Evolutionary conservation across 495 filamentous ascomycete species (phyloP), one percentile per base, ranked within the genome.

Genomic region (Echria macrotheca): DNA sequence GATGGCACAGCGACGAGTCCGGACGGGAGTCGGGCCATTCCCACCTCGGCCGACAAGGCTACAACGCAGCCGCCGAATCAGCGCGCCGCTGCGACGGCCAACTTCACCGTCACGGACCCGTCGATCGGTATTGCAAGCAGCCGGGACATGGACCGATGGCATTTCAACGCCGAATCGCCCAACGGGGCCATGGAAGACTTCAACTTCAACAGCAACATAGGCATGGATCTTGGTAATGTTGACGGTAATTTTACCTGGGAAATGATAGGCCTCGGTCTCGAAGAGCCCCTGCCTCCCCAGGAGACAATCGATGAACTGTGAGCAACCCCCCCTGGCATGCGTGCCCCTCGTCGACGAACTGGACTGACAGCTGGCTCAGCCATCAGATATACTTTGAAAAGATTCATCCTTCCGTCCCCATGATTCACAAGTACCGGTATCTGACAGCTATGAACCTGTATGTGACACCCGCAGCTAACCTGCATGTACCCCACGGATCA

Each of bases 301-400:
- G 91, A 95, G 49, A 85, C 88, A 7, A 86, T 95, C 44, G 86
- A 96, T 59, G 89, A 96, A 59, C 64, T 99, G 88, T 95, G 76
- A 60, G 81, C 72, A 15, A 5, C 18, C 33, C 28, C 15, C 18
- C 17, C 26, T 44, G 32, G 17, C 19, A 5, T 4, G 11, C 18
- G 32, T 21, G 32, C 25, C 9, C 14, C 23, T 3, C 9, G 24
- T 17, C n/a, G n/a, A n/a, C n/a, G n/a, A n/a, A n/a, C n/a, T n/a
- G n/a, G n/a, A n/a, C n/a, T n/a, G n/a, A n/a, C n/a, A n/a, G n/a
- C n/a, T n/a, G n/a, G n/a, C 50, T 25, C 58, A 91, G 89, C 38
- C 83, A 94, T 54, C 78, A 83, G 51, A 82, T 93, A 8, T 98
- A 85, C 69, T 96, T 97, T 62, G 83, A 89, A 32, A 95, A 93